Percentiles rank a stretch among this genome's conserved stretches.
Conservation (phyloP, 208 protist genomes). For the Trypanosoma platydactyli region DNA sequence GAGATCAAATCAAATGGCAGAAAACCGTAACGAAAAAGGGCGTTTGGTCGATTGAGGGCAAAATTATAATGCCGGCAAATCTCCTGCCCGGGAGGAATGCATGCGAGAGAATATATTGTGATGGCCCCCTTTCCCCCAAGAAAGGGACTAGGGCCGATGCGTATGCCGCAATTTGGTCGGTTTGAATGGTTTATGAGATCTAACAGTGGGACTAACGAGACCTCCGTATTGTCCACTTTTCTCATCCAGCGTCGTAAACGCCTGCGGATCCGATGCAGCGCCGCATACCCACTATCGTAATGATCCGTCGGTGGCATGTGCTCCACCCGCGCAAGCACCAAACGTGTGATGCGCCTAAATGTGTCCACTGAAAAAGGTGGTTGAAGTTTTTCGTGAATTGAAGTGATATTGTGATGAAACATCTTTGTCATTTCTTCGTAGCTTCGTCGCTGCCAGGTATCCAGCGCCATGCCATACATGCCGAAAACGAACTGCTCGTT, state of each 20-base stretch:
- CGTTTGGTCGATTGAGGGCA: slow-evolving; percentile 67
- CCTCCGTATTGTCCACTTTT: slow-evolving; percentile 43
- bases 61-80: slow-evolving; percentile 93
- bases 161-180: slow-evolving; percentile 73
- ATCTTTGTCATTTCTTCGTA: slow-evolving; percentile 84
- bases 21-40: slow-evolving; percentile 91
- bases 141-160: slow-evolving; percentile 57
- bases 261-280: slow-evolving; percentile 42
- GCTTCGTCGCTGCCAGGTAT: slow-evolving; percentile 84
- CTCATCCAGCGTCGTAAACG: slow-evolving; percentile 37
- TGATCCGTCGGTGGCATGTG: slow-evolving; percentile 70
- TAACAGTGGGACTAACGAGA: slow-evolving; percentile 74
- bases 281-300: slow-evolving; percentile 46
- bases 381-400: slow-evolving; percentile 54
- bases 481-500: slow-evolving; percentile 86
- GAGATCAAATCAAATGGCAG: slow-evolving; percentile 90
- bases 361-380: slow-evolving; percentile 79
- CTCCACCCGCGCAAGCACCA: slow-evolving; percentile 79
- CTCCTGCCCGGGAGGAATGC: slow-evolving; percentile 77
- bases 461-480: slow-evolving; percentile 91
- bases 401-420: slow-evolving; percentile 60
- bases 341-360: slow-evolving; percentile 77
- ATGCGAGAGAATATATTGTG: slow-evolving; percentile 71
- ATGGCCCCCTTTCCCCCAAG: slow-evolving; percentile 58
- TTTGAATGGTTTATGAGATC: slow-evolving; percentile 91